phyloP scores from a whole-genome alignment of 257 asterid genomes.

The Cruciata laevipes region DNA sequence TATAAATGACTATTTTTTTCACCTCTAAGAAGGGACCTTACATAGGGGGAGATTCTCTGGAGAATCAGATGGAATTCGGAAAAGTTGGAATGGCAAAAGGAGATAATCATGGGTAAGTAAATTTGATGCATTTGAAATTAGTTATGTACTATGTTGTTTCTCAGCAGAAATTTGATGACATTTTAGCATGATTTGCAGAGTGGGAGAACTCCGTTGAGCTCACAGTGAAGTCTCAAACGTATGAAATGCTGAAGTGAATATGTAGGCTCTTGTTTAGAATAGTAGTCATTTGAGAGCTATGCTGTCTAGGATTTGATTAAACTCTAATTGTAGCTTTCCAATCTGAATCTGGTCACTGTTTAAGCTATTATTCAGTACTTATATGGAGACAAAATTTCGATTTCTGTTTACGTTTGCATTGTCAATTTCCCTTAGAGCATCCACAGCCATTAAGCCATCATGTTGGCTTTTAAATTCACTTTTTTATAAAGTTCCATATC shows the following conservation, averaged over 20 bases:
- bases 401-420: neutral
- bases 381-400: neutral
- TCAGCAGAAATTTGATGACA: neutral
- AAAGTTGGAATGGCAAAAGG: constrained; percentile 22
- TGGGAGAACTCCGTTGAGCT: constrained; percentile 15
- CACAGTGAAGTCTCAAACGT: constrained; percentile 16
- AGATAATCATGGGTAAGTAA: constrained; percentile 24
- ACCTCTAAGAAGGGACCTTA: constrained; percentile 26
- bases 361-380: neutral
- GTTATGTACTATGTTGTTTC: too few relatives aligned
- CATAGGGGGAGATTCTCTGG: constrained; percentile 29
- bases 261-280: constrained; percentile 8
- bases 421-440: too few relatives aligned
- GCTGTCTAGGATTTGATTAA: neutral
- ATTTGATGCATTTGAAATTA: too few relatives aligned
- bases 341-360: neutral
- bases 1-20: constrained; percentile 5
- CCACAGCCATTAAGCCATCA: too few relatives aligned
- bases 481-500: too few relatives aligned
- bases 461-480: too few relatives aligned
- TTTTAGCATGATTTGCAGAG: neutral
- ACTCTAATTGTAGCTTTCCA: neutral
- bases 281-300: neutral
- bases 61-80: constrained; percentile 22
- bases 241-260: constrained; percentile 5